These are phyloP conservation scores for Trichocladium antarcticum DNA, from an alignment of 495 filamentous ascomycete genomes.

Conservation along the genomic window DNA sequence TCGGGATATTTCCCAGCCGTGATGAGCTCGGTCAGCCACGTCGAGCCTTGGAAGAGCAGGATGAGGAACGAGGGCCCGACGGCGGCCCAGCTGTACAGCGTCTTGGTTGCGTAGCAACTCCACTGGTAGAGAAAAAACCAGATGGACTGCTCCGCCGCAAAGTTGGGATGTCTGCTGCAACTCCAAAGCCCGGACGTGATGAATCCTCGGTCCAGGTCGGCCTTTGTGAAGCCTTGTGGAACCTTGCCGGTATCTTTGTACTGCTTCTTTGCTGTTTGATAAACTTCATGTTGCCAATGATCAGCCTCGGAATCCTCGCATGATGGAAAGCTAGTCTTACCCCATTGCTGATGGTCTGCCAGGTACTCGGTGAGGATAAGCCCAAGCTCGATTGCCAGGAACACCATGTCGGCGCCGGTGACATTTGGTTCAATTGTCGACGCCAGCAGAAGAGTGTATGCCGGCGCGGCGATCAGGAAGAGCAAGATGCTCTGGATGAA, in stretches of 20 bases:
- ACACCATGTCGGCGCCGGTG: constrained; percentile 51
- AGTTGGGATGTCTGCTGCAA: constrained; percentile 85
- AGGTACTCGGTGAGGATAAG: constrained; percentile 66
- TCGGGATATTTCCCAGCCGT: constrained; percentile 75
- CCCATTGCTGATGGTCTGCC: constrained; percentile 92
- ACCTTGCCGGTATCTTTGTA: constrained; percentile 66
- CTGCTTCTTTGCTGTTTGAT: constrained; percentile 64
- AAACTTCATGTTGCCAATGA: constrained; percentile 37
- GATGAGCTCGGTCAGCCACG: constrained; percentile 74
- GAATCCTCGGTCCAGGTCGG: constrained; percentile 88
- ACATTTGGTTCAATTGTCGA: constrained; percentile 34
- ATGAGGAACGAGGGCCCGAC: constrained; percentile 60
- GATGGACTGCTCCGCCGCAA: constrained; percentile 80
- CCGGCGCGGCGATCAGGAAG: constrained; percentile 63
- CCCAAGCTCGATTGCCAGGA: constrained; percentile 54
- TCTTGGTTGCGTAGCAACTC: constrained; percentile 61
- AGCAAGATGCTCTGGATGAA: constrained; percentile 73
- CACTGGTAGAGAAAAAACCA: constrained; percentile 85
- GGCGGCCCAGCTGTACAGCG: constrained; percentile 65
- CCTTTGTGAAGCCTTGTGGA: constrained; percentile 46
- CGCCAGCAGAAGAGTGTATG: constrained; percentile 63
- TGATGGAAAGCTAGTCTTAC: constrained; percentile 29
- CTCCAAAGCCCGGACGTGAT: constrained; percentile 76
- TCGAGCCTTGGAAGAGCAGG: constrained; percentile 77
- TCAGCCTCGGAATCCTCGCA: constrained; percentile 8